Evolutionary conservation across 2,329 filamentous ascomycete species (phyloP).

Genomic region (Cryphonectria radicalis): DNA sequence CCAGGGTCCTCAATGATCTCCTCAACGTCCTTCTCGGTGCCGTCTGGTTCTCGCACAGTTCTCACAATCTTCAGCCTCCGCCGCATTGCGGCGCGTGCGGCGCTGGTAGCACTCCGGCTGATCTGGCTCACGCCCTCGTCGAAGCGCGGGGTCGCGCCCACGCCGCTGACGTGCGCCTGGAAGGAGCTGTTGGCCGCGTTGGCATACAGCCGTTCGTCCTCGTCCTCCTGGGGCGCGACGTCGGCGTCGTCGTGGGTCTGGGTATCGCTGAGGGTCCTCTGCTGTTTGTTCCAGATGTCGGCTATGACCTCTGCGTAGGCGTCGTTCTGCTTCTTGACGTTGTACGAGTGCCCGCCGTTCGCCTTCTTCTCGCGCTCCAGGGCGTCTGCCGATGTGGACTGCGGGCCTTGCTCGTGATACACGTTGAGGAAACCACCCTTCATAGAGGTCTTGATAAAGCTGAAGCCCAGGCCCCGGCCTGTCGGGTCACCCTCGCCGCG

Average conservation of each 20-base stretch:
- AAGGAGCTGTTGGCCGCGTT: slow-evolving; percentile 45
- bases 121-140: slow-evolving; percentile 85
- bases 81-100: slow-evolving; percentile 62
- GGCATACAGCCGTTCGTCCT: slow-evolving; percentile 71
- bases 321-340: slow-evolving; percentile 90
- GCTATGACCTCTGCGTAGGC: slow-evolving; percentile 91
- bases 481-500: slow-evolving; percentile 96
- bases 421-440: slow-evolving; percentile 93
- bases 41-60: slow-evolving; percentile 50
- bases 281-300: slow-evolving; percentile 91
- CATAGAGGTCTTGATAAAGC: slow-evolving; percentile 97
- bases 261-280: slow-evolving; percentile 72
- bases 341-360: slow-evolving; percentile 94
- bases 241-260: slow-evolving; percentile 70
- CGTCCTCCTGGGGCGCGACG: slow-evolving; percentile 60
- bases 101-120: slow-evolving; percentile 71
- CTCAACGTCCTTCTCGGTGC: slow-evolving; percentile 64
- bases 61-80: slow-evolving; percentile 77
- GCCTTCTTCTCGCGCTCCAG: slow-evolving; percentile 86
- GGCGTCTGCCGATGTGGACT: slow-evolving; percentile 76
- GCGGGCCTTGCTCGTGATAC: slow-evolving; percentile 61
- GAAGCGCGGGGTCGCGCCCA: slow-evolving; percentile 68
- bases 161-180: slow-evolving; percentile 50
- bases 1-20: slow-evolving; percentile 78
- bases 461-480: slow-evolving; percentile 90